Evolutionary conservation across 441 rosid genomes (phyloP).

Genomic region (Erodium chrysanthum): DNA sequence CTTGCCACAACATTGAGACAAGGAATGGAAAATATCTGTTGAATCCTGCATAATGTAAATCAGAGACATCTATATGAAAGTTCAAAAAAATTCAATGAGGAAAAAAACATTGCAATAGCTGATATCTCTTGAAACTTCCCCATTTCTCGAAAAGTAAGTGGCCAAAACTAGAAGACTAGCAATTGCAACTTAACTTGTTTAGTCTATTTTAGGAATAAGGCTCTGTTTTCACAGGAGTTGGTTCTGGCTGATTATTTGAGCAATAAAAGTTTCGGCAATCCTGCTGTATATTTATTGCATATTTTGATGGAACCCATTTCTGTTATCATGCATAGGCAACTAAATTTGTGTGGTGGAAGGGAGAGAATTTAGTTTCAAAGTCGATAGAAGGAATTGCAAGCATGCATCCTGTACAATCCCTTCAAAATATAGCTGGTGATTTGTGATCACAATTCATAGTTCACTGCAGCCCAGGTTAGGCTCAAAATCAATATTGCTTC

Average conservation of each 20-base stretch:
- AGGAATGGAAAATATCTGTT: neutral
- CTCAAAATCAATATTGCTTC: neutral
- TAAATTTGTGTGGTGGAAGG: neutral
- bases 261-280: neutral
- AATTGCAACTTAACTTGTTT: slow-evolving; percentile 1
- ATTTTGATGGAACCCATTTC: neutral
- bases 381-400: neutral
- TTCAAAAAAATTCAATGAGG: neutral
- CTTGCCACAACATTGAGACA: neutral
- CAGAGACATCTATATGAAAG: neutral
- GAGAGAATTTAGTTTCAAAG: neutral
- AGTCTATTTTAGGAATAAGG: neutral
- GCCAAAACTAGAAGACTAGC: neutral
- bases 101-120: neutral
- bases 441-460: neutral
- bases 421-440: neutral
- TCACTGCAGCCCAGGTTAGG: neutral
- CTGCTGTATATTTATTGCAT: neutral
- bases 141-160: neutral
- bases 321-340: too few relatives aligned
- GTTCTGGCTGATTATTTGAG: neutral
- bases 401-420: neutral
- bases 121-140: neutral
- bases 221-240: neutral
- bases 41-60: neutral